phyloP scores from a whole-genome alignment of 2,329 filamentous ascomycete genomes.

The Diplodia sapinea region DNA sequence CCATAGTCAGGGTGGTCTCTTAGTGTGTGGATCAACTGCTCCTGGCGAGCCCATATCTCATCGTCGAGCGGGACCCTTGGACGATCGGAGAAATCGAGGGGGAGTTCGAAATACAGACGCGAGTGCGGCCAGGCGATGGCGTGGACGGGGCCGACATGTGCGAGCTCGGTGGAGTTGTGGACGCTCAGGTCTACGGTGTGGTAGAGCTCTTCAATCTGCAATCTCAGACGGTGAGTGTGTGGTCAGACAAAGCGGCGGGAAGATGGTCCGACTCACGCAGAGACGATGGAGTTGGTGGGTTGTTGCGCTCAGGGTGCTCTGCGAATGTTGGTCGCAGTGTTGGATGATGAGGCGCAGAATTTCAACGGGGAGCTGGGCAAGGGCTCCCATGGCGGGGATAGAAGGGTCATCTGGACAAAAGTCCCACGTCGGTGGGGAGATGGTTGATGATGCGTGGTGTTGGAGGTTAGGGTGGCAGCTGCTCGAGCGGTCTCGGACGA shows the following conservation, averaged over 20 bases:
- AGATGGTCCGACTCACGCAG: background rate
- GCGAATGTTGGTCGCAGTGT: slow-evolving; percentile 4
- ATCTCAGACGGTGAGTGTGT: background rate
- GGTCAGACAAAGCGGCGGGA: no score
- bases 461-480: background rate
- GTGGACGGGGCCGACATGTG: background rate
- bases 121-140: background rate
- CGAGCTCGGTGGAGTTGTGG: slow-evolving; percentile 8
- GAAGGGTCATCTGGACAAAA: background rate
- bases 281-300: background rate
- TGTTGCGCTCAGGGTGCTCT: slow-evolving; percentile 1
- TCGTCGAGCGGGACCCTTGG: slow-evolving; percentile 12
- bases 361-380: slow-evolving; percentile 4
- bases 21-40: background rate
- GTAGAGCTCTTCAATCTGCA: slow-evolving; percentile 9
- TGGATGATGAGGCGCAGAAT: slow-evolving; percentile 5
- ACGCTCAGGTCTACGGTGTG: slow-evolving; percentile 1
- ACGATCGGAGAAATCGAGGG: slow-evolving; percentile 9
- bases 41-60: background rate
- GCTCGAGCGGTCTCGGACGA: slow-evolving; percentile 1
- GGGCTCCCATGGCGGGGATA: background rate
- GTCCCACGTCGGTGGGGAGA: background rate
- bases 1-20: background rate
- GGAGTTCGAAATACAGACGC: background rate
- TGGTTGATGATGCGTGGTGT: background rate